Base-by-base conservation (phyloP, 2,329 filamentous ascomycete genomes). In the Ophiostoma pallidulum region DNA sequence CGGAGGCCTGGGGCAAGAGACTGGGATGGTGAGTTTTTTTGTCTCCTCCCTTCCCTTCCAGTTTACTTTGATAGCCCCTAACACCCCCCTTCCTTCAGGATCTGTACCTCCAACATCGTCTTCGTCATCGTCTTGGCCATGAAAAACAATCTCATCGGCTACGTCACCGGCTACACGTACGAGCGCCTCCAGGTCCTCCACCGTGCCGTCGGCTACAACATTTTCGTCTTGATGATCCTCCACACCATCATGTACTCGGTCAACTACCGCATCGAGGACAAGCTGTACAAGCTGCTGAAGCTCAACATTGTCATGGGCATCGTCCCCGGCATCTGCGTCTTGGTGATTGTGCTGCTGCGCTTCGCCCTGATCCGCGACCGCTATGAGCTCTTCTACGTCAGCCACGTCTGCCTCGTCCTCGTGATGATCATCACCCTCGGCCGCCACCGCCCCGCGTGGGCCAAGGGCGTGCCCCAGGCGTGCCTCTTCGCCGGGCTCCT, bases 361-460 rank as follows among this genome's bases (percentile, higher is more conserved):
- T 64, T 60, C 13, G 61, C 62, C 9, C 45, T 62, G 50, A 12
- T 45, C 13, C 42, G 61, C 38, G 40, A 68, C 41, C 56, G 51
- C 63, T 75, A 75, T 47, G 70, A 74, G 50, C 49, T 66, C 2
- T 75, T 74, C 54, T 72, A 70, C 41, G 53, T 69, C 19, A 59
- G 65, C 14, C 70, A 75, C 45, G 54, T 74, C 4, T 31, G 57
- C 2, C 64, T 69, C 13, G 72, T 68, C 40, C 51, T 69, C 2
- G 53, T 68, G 4, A 63, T 66, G 4, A 58, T 72, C 12, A 54
- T 70, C 14, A 62, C 65, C 8, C 55, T 70, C 5, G 66, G 60
- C 0, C 58, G 73, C 12, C 73, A 76, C 48, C 65, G 68, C 6
- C 71, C 71, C 0, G 54, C 59, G 51, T 72, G 49, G 54, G 61